phyloP scores from a whole-genome alignment of 2,329 filamentous ascomycete genomes.

The Aspergillus sp. region DNA sequence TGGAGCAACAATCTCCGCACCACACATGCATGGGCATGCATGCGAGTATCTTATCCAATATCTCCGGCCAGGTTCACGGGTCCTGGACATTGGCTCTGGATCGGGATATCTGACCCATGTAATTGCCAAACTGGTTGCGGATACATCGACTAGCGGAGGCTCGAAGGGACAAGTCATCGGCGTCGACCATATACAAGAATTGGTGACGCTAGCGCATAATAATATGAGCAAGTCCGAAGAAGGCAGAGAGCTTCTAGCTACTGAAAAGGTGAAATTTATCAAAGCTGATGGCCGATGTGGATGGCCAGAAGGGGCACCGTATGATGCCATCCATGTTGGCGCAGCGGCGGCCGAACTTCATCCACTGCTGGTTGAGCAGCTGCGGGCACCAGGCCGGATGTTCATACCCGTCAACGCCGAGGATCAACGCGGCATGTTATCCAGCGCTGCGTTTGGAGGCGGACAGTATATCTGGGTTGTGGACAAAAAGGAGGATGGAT shows the following conservation, averaged over 20 bases:
- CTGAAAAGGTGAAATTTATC: constrained; percentile 68
- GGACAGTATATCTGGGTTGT: constrained; percentile 63
- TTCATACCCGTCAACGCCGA: constrained; percentile 64
- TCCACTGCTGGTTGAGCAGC: constrained; percentile 69
- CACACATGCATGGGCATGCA: constrained; percentile 70
- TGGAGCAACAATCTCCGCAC: constrained; percentile 68
- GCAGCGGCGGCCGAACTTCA: constrained; percentile 78
- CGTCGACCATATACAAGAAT: constrained; percentile 68
- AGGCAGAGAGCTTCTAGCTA: constrained; percentile 61
- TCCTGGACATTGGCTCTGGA: constrained; percentile 74
- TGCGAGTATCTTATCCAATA: constrained; percentile 61
- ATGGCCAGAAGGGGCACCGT: constrained; percentile 60
- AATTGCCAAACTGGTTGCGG: constrained; percentile 69
- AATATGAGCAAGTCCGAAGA: constrained; percentile 66
- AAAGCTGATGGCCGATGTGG: constrained; percentile 72
- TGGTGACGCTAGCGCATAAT: constrained; percentile 60
- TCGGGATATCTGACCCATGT: constrained; percentile 86
- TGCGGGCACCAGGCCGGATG: constrained; percentile 72
- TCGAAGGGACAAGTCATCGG: constrained; percentile 61
- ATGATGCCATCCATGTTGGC: constrained; percentile 95
- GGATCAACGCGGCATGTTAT: constrained; percentile 24
- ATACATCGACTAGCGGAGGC: constrained; percentile 21
- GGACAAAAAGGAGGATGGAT: constrained; percentile 61
- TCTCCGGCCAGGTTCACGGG: constrained; percentile 54
- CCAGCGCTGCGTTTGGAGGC: constrained; percentile 24